Evolutionary conservation across 495 filamentous ascomycete genomes (phyloP).

Genomic region (Xylaria intraflava): DNA sequence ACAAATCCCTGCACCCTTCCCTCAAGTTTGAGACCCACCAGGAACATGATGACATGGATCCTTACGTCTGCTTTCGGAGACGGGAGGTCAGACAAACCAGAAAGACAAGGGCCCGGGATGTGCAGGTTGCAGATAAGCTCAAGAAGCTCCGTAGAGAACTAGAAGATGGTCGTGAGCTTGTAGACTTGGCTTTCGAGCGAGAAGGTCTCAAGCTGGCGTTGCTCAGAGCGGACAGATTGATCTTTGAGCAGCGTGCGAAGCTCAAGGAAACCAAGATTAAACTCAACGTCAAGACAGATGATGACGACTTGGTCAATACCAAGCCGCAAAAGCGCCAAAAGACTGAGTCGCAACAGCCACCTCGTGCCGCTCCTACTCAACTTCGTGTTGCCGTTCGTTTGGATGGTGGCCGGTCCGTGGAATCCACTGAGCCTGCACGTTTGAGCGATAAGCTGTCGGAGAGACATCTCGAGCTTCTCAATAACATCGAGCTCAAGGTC

Average conservation of each 20-base stretch:
- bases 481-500: conserved; percentile 73
- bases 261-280: conserved; percentile 84
- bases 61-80: conserved; percentile 96
- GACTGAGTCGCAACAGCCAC: conserved; percentile 23
- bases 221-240: conserved; percentile 60
- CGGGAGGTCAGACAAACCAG: conserved; percentile 90
- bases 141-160: conserved; percentile 86
- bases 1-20: conserved; percentile 60
- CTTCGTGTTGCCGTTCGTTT: conserved; percentile 64
- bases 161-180: conserved; percentile 77
- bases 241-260: conserved; percentile 74
- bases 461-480: conserved; percentile 70
- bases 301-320: conserved; percentile 91
- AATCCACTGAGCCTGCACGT: conserved; percentile 64
- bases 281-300: conserved; percentile 81
- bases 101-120: conserved; percentile 90
- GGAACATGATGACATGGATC: conserved; percentile 92
- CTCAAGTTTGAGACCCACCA: conserved; percentile 91
- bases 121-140: conserved; percentile 88
- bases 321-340: conserved; percentile 73
- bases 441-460: conserved; percentile 72
- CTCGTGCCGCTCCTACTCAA: conserved; percentile 38
- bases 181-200: conserved; percentile 67
- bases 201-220: conserved; percentile 73
- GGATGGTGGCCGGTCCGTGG: conserved; percentile 56